These are phyloP conservation scores for Colletotrichum salicis DNA, from an alignment of 2,329 filamentous ascomycete species.

Conservation along the genomic window DNA sequence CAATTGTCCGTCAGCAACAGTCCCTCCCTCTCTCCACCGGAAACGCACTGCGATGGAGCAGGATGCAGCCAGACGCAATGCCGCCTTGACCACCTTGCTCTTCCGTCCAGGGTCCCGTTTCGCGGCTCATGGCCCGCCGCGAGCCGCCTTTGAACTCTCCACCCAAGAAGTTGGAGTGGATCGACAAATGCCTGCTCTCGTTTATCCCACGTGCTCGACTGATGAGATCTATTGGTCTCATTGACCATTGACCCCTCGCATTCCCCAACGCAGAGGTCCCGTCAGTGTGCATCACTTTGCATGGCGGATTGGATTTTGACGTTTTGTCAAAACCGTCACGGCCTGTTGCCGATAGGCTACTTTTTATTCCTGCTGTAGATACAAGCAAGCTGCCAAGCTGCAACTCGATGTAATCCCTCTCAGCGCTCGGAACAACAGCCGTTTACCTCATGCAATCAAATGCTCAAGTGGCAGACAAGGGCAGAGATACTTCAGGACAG, in stretches of 20 bases:
- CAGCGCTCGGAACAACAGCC: background rate
- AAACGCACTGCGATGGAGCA: slow-evolving; percentile 19
- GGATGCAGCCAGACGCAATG: background rate
- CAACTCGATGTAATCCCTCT: background rate
- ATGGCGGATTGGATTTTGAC: background rate
- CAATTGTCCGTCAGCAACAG: background rate
- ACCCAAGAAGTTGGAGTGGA: slow-evolving; percentile 14
- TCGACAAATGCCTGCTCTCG: slow-evolving; percentile 25
- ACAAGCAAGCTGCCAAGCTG: slow-evolving; percentile 24
- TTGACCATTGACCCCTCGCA: background rate
- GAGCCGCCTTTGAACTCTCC: slow-evolving; percentile 22
- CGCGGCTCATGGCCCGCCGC: slow-evolving; percentile 18
- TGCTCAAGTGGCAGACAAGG: background rate
- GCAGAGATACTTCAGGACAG: background rate
- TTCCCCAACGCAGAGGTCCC: background rate
- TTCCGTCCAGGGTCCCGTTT: slow-evolving; percentile 20
- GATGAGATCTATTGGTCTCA: slow-evolving; percentile 20
- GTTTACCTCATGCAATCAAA: background rate
- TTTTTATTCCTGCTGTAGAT: slow-evolving; percentile 4
- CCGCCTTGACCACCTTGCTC: slow-evolving; percentile 16
- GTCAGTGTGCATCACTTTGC: slow-evolving; percentile 19
- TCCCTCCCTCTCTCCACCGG: background rate
- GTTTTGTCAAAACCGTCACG: background rate
- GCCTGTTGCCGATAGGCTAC: slow-evolving; percentile 27
- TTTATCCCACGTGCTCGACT: slow-evolving; percentile 27